Evolutionary conservation across 306 rosid species (phyloP).

Genomic region (Arachis stenosperma): DNA sequence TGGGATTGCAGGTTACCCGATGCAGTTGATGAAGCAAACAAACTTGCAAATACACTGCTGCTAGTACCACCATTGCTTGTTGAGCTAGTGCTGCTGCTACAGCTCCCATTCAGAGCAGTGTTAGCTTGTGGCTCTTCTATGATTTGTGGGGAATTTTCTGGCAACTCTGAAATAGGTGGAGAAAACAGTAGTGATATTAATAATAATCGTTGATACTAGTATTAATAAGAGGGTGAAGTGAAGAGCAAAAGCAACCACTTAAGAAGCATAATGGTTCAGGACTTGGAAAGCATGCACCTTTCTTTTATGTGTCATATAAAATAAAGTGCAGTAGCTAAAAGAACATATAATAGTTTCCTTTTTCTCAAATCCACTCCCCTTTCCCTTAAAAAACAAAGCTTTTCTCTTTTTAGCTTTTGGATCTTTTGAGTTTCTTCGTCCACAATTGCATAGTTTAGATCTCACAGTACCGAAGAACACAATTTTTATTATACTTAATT

Average conservation of each 20-base stretch:
- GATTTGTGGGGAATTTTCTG: conserved; percentile 45
- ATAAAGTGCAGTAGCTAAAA: conserved; percentile 41
- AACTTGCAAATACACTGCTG: conserved; percentile 66
- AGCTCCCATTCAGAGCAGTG: conserved; percentile 46
- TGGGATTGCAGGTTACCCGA: conserved; percentile 59
- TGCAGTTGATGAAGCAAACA: conserved; percentile 71
- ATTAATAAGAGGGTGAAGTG: neutral
- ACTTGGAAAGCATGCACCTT: conserved; percentile 35
- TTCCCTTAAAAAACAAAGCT: conserved; percentile 28
- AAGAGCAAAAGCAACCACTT: conserved; percentile 32
- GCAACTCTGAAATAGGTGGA: conserved; percentile 37
- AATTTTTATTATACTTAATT: neutral
- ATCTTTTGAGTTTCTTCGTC: conserved; percentile 44
- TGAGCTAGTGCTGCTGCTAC: conserved; percentile 59
- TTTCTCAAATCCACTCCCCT: conserved; percentile 46
- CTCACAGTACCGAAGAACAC: conserved; percentile 34
- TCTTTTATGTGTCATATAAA: conserved; percentile 28
- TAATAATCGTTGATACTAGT: neutral
- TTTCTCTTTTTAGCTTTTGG: conserved; percentile 52
- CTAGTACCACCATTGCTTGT: conserved; percentile 64
- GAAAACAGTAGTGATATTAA: neutral
- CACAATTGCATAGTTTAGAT: conserved; percentile 42
- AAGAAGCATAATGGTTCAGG: conserved; percentile 1
- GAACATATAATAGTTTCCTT: conserved; percentile 52
- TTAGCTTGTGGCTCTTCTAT: conserved; percentile 50